A percentile compares a stretch with the other conserved stretches of the same genome.
phyloP scores from a whole-genome alignment of 1,139 yeast genomes.

The Yamadazyma sp. region DNA sequence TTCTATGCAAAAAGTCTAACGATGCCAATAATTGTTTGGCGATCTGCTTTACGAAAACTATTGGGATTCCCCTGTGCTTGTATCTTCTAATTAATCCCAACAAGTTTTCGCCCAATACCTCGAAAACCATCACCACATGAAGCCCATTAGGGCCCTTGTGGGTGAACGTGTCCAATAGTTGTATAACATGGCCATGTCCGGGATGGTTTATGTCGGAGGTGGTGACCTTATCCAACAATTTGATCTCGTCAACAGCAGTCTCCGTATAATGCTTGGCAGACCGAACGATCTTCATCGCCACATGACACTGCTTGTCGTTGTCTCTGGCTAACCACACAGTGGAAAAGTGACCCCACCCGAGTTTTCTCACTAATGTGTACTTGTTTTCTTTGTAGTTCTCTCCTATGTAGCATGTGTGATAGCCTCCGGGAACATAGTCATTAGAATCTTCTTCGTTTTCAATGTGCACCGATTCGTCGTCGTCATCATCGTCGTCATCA shows the following conservation, averaged over 20 bases:
- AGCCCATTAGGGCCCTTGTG: constrained; percentile 75
- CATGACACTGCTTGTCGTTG: constrained; percentile 54
- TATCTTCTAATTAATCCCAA: constrained; percentile 68
- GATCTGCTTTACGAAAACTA: constrained; percentile 73
- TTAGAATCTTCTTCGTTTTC: constrained; percentile 64
- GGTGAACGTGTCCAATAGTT: constrained; percentile 62
- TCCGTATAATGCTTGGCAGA: constrained; percentile 76
- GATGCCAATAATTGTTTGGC: constrained; percentile 76
- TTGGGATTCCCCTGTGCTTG: constrained; percentile 73
- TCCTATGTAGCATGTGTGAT: constrained; percentile 81
- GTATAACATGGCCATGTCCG: constrained; percentile 66
- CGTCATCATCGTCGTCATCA: constrained; percentile 41
- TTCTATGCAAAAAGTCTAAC: constrained; percentile 76
- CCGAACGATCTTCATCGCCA: constrained; percentile 82
- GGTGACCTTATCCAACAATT: constrained; percentile 52
- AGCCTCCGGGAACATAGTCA: constrained; percentile 82
- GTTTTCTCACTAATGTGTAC: constrained; percentile 70
- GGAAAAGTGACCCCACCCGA: constrained; percentile 58
- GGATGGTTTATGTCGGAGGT: constrained; percentile 55
- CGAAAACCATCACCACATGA: constrained; percentile 86
- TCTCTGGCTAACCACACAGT: constrained; percentile 60
- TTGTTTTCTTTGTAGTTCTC: constrained; percentile 62
- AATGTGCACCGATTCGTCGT: constrained; percentile 35
- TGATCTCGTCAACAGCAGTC: constrained; percentile 84
- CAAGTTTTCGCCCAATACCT: constrained; percentile 80